A percentile compares a stretch with the other conserved stretches of the same genome.
Conservation (phyloP, 164 flowering plant genomes). For the Vitis riparia region DNA sequence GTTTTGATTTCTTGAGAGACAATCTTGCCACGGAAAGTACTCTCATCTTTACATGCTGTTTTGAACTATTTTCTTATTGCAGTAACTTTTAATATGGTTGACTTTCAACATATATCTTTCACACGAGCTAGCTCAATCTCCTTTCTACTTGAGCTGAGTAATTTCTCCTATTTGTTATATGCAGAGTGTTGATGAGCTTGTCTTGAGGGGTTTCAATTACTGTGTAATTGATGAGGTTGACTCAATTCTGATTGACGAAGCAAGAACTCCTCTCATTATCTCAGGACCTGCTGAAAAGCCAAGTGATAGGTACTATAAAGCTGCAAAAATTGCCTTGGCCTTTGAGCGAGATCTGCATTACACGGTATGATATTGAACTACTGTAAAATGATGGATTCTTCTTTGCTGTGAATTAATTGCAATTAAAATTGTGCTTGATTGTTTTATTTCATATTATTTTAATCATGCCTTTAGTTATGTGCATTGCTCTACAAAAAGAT, state of each 20-base stretch:
- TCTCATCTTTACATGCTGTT: conserved; percentile 25
- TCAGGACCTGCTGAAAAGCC: conserved; percentile 99
- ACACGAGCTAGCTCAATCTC: background rate
- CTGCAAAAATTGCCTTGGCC: conserved; percentile 92
- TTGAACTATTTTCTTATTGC: background rate
- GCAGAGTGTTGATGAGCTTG: conserved; percentile 97
- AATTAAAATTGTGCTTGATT: background rate
- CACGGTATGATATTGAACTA: conserved; percentile 57
- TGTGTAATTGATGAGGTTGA: conserved; percentile 99
- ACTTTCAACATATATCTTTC: background rate
- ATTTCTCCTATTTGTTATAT: conserved; percentile 20
- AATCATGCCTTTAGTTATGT: too few relatives aligned
- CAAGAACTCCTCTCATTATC: conserved; percentile 97
- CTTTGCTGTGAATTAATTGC: background rate
- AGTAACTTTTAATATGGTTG: background rate
- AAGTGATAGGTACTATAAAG: conserved; percentile 89
- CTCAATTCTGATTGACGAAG: conserved; percentile 99
- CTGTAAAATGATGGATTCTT: background rate
- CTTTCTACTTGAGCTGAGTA: conserved; percentile 15
- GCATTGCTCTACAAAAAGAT: too few relatives aligned
- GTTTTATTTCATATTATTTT: background rate
- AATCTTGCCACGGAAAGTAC: conserved; percentile 99
- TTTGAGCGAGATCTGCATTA: conserved; percentile 94
- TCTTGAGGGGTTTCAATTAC: conserved; percentile 77
- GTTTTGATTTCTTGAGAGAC: conserved; percentile 97